Base-by-base conservation (phyloP, 805 yeast genomes). In the Nakazawaea peltata region DNA sequence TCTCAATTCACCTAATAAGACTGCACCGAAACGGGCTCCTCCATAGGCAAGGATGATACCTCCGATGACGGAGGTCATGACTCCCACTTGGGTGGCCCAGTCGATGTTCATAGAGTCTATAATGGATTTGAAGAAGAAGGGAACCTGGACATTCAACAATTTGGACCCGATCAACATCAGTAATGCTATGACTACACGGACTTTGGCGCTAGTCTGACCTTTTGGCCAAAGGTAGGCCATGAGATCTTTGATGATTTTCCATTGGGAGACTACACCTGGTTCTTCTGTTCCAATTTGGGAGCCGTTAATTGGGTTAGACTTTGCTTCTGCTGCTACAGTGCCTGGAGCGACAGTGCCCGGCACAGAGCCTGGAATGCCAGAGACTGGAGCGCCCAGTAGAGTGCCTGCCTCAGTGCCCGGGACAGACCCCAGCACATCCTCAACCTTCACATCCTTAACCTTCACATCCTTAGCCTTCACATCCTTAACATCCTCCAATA, bases 51-150 rank as follows among this genome's bases (percentile, higher is more conserved):
- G 44, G 24, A 92, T 77, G 42, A 77, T 55, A 2, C 77, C 61
- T 4, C 84, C 81, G 26, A 82, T 79, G 3, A 77, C 63, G 0
- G 83, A 67, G 2, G 87, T 69, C 0, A 79, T 63, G 3, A 78
- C 74, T 1, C 85, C 82, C n/a, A 67, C 54, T 23, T 75, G 68
- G 13, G 66, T 58, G 5, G 65, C 61, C 94, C 95, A 85, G 48
- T 87, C 95, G 18, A 88, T 70, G 52, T 90, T 92, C 97, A 90
- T 88, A 10, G 77, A 74, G 59, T 92, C 97, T 30, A 92, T 77
- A 34, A 86, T 90, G 21, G 74, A 68, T 46, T 83, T 92, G 69
- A 92, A 92, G 57, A 76, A 88, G 53, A 92, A 87, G 0, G 98
- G 98, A 5, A 92, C 98, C 55, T 92, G 95, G 4, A 92, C 95